Conservation (phyloP, 2,329 filamentous ascomycete genomes). For the Lachnum nothofagi region DNA sequence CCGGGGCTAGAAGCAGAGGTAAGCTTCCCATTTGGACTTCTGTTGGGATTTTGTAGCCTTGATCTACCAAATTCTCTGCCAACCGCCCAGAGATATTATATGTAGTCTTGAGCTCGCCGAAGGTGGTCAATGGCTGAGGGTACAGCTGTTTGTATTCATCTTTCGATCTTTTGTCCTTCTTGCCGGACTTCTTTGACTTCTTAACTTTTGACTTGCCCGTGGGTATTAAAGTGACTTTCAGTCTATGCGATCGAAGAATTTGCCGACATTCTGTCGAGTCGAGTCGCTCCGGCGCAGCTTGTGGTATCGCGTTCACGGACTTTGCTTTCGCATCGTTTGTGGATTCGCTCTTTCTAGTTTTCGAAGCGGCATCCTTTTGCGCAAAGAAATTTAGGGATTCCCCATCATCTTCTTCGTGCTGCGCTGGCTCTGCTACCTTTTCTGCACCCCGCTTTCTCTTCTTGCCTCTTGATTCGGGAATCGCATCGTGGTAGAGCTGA, state of each 20-base stretch:
- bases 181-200: slow-evolving; percentile 47
- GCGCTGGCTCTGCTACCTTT: slow-evolving; percentile 25
- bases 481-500: slow-evolving; percentile 62
- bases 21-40: slow-evolving; percentile 88
- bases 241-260: slow-evolving; percentile 70
- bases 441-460: slow-evolving; percentile 52
- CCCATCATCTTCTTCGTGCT: slow-evolving; percentile 35
- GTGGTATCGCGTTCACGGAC: slow-evolving; percentile 4
- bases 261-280: slow-evolving; percentile 68
- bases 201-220: slow-evolving; percentile 37
- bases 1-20: slow-evolving; percentile 65
- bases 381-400: slow-evolving; percentile 54
- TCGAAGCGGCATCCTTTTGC: slow-evolving; percentile 35
- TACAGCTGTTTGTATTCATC: slow-evolving; percentile 59
- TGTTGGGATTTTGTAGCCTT: slow-evolving; percentile 83
- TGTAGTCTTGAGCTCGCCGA: slow-evolving; percentile 62
- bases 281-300: slow-evolving; percentile 36
- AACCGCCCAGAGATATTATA: slow-evolving; percentile 73
- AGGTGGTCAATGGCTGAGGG: slow-evolving; percentile 74
- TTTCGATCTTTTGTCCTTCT: slow-evolving; percentile 39
- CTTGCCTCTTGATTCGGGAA: slow-evolving; percentile 39
- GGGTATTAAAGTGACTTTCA: slow-evolving; percentile 77
- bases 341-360: slow-evolving; percentile 20
- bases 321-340: slow-evolving; percentile 12
- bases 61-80: slow-evolving; percentile 71